Evolutionary conservation across 805 yeast species (phyloP).

Genomic region (Jamesozyma lodderae): DNA sequence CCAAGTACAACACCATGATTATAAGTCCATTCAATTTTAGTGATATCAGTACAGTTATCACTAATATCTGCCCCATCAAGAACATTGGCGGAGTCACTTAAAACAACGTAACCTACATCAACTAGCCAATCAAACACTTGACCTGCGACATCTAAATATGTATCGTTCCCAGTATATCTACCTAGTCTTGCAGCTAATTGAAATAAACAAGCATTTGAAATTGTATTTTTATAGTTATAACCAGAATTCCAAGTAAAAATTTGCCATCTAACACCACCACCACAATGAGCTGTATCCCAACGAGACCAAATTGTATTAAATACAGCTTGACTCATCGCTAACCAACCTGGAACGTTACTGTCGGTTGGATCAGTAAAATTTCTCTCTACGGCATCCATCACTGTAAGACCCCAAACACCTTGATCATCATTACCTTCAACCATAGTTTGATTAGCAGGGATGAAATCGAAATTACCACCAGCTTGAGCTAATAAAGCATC

Average conservation of each 20-base stretch:
- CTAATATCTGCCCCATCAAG: conserved; percentile 62
- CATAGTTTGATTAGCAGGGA: conserved; percentile 53
- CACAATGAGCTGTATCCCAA: conserved; percentile 49
- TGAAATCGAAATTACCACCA: conserved; percentile 43
- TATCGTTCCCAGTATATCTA: conserved; percentile 43
- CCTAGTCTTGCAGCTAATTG: conserved; percentile 57
- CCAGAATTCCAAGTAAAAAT: conserved; percentile 53
- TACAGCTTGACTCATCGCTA: conserved; percentile 47
- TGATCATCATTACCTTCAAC: conserved; percentile 71
- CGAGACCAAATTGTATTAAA: conserved; percentile 48
- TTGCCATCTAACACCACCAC: conserved; percentile 67
- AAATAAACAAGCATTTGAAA: conserved; percentile 57
- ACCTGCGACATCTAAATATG: conserved; percentile 45
- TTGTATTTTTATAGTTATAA: conserved; percentile 53
- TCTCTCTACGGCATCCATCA: conserved; percentile 53
- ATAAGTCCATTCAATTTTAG: conserved; percentile 54
- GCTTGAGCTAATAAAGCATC: conserved; percentile 40
- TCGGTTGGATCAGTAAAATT: conserved; percentile 41
- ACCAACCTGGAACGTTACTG: conserved; percentile 41
- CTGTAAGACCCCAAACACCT: conserved; percentile 60
- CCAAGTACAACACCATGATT: conserved; percentile 59
- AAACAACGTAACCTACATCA: conserved; percentile 36
- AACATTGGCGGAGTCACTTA: conserved; percentile 50
- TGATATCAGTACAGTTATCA: conserved; percentile 52
- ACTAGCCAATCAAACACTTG: conserved; percentile 52